Percentiles rank a stretch among this genome's conserved stretches.
Conservation (phyloP, 1,139 yeast genomes). For the Kodamaea alishanica region DNA sequence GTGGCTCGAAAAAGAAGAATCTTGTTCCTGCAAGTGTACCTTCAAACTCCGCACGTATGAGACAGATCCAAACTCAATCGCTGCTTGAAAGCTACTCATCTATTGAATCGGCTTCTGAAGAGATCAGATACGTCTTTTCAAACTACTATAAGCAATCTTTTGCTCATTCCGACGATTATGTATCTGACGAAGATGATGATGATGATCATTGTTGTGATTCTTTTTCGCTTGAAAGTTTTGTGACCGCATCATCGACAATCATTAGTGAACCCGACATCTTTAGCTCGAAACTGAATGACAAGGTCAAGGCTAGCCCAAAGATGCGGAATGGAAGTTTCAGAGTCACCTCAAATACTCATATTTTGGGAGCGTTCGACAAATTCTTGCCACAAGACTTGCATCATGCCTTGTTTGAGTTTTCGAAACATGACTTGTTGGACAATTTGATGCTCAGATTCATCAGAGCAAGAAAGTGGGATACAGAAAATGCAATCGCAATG, state of each 20-base stretch:
- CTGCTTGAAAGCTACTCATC: conserved; percentile 28
- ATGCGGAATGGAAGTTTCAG: not conserved
- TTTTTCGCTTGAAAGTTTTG: conserved; percentile 32
- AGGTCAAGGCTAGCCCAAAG: too few relatives aligned
- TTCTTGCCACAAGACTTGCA: conserved; percentile 30
- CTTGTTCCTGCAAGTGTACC: conserved; percentile 11
- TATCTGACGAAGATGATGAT: conserved; percentile 15
- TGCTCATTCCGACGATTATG: conserved; percentile 24
- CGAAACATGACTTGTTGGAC: conserved; percentile 36
- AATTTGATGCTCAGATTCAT: conserved; percentile 35
- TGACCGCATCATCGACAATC: conserved; percentile 37
- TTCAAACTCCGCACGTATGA: conserved; percentile 23
- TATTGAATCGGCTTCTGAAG: conserved; percentile 23
- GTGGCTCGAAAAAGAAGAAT: conserved; percentile 7
- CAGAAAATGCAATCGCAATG: conserved; percentile 34
- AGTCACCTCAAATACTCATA: conserved; percentile 18
- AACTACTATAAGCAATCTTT: conserved; percentile 24
- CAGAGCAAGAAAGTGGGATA: conserved; percentile 43
- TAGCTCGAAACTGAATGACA: too few relatives aligned
- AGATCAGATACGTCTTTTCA: conserved; percentile 20
- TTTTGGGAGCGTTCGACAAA: conserved; percentile 19
- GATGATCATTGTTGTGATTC: conserved; percentile 23
- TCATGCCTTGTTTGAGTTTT: conserved; percentile 18
- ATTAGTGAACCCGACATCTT: conserved; percentile 19
- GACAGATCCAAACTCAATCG: conserved; percentile 29